phyloP scores from a whole-genome alignment of 2,329 filamentous ascomycete genomes.

The Trichoderma cornu-damae region DNA sequence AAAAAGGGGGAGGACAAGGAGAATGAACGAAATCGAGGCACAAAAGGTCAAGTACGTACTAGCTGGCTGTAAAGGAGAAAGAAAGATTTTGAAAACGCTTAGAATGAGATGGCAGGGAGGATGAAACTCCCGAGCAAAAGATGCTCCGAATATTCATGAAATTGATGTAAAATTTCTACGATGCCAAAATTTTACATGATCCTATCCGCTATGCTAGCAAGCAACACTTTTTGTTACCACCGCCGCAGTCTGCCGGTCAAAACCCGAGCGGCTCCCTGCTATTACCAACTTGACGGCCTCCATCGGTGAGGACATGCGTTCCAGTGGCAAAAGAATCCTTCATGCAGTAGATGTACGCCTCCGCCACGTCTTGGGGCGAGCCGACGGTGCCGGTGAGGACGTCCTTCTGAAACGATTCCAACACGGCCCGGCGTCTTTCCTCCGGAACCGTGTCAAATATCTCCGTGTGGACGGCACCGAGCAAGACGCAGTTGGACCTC shows the following conservation, averaged over 20 bases:
- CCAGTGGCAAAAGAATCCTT: constrained; percentile 38
- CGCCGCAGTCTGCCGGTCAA: neutral
- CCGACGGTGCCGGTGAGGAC: constrained; percentile 26
- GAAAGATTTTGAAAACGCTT: too few species aligned
- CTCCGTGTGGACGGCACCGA: constrained; percentile 49
- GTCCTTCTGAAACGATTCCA: constrained; percentile 21
- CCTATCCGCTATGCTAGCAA: neutral
- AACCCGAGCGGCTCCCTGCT: constrained; percentile 14
- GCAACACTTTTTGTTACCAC: neutral
- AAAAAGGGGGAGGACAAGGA: too few species aligned
- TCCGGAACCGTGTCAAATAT: constrained; percentile 27
- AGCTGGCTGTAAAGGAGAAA: too few species aligned
- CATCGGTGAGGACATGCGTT: constrained; percentile 26
- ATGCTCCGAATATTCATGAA: too few species aligned
- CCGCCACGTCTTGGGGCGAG: constrained; percentile 38
- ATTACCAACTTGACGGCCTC: constrained; percentile 25
- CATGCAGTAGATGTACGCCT: constrained; percentile 42
- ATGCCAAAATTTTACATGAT: too few species aligned
- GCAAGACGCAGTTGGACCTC: constrained; percentile 57
- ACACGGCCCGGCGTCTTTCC: constrained; percentile 16
- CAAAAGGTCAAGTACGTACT: too few species aligned
- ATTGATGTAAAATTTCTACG: too few species aligned
- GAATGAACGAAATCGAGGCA: too few species aligned
- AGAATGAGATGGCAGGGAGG: too few species aligned
- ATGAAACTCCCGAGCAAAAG: too few species aligned